These are phyloP conservation scores for Pythium vanterpoolii DNA, from an alignment of 352 stramenopile genomes.

Conservation along the genomic window DNA sequence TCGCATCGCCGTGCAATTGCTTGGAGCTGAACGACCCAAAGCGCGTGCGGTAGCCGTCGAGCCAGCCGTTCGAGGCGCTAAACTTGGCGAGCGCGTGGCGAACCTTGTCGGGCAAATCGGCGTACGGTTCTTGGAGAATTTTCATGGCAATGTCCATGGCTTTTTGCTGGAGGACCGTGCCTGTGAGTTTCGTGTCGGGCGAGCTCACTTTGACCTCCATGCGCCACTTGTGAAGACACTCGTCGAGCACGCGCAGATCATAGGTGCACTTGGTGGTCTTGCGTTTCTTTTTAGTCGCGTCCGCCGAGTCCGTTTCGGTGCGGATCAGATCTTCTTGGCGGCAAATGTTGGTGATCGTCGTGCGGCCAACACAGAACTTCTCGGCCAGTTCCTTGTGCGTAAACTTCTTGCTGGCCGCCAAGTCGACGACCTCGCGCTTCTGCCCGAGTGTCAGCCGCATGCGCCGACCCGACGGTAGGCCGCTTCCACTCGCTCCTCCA, in stretches of 20 bases:
- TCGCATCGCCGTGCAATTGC: slow-evolving; percentile 45
- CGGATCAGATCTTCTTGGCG: slow-evolving; percentile 79
- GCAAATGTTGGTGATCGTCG: slow-evolving; percentile 87
- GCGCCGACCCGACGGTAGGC: slow-evolving; percentile 32
- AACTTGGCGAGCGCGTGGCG: slow-evolving; percentile 73
- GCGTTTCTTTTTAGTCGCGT: slow-evolving; percentile 82
- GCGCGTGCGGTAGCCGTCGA: slow-evolving; percentile 80
- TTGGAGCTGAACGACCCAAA: slow-evolving; percentile 85
- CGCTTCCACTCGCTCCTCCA: slow-evolving; percentile 10
- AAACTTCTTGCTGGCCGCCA: slow-evolving; percentile 83
- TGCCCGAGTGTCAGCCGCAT: slow-evolving; percentile 81
- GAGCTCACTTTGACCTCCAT: slow-evolving; percentile 83
- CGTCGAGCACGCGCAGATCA: slow-evolving; percentile 74
- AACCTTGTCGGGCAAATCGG: slow-evolving; percentile 67
- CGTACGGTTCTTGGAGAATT: slow-evolving; percentile 67
- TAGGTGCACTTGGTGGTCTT: slow-evolving; percentile 87
- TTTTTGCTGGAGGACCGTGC: slow-evolving; percentile 78
- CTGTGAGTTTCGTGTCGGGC: slow-evolving; percentile 76
- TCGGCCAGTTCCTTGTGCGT: slow-evolving; percentile 80
- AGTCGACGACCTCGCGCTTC: slow-evolving; percentile 83
- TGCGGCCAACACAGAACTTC: slow-evolving; percentile 77
- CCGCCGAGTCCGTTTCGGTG: slow-evolving; percentile 81
- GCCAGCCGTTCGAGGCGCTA: slow-evolving; percentile 79
- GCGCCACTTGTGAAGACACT: slow-evolving; percentile 86
- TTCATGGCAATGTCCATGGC: slow-evolving; percentile 81